Base-by-base conservation (phyloP, 495 filamentous ascomycete genomes). In the Barbatosphaeria neglecta region DNA sequence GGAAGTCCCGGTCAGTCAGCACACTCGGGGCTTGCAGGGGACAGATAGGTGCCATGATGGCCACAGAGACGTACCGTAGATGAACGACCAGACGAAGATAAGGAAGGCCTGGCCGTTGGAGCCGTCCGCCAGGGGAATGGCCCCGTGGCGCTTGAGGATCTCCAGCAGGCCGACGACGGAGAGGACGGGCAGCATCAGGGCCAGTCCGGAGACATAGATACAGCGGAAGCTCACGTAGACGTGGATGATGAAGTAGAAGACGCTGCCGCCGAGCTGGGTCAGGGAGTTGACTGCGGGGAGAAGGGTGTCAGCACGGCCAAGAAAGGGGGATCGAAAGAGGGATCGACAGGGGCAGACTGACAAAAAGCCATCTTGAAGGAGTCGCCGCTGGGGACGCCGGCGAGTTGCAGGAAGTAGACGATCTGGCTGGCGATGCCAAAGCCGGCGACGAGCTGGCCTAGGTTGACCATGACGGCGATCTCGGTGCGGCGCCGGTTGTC, bases 381-480 rank as follows among this genome's bases (percentile, higher is more conserved):
- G 35, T 75, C 67, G 22, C 60, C 60, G 2, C 69, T 51, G 27
- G 62, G 54, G 23, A 86, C 66, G 9, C 83, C 83, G 3, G 83
- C 83, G 52, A 81, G 78, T 33, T 77, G 65, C 51, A 82, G 63
- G 63, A 86, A 87, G 55, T 84, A 83, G 11, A 79, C 78, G 22
- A 76, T 78, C 59, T 82, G 85, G 22, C 82, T 81, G 56, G 76
- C 78, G 54, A 88, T 78, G 4, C 78, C 73, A 48, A 78, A 79
- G 28, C 84, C 84, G 41, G 72, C 73, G 1, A 85, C 61, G 6
- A 77, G 80, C 58, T 87, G 83, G 11, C 83, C 79, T 6, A 77
- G 74, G 80, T 81, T 87, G 50, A 75, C 67, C 52, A 77, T 73
- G 50, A 74, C 77, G 38, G 75, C 73, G 46, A 84, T 81, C 53